phyloP scores from a whole-genome alignment of 1,284 basidiomycete genomes.

The Leccinum cinnamomeum region DNA sequence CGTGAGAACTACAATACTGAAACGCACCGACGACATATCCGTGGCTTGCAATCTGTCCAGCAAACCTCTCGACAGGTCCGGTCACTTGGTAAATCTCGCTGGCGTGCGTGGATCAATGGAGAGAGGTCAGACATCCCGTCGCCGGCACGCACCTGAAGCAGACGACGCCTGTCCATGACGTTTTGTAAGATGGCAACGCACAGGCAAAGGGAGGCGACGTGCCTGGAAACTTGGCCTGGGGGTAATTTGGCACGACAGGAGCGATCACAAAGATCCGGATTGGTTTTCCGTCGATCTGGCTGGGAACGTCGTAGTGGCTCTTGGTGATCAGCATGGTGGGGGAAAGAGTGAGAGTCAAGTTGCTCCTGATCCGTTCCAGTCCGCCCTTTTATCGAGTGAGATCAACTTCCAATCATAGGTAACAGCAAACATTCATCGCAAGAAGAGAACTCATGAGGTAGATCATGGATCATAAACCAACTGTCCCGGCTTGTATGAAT shows the following conservation, averaged over 20 bases:
- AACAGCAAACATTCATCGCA: not conserved
- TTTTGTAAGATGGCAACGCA: constrained; percentile 5
- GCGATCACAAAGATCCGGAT: constrained; percentile 80
- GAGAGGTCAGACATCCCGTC: not conserved
- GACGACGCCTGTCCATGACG: constrained; percentile 56
- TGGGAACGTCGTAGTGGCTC: constrained; percentile 73
- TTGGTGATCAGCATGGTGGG: constrained; percentile 78
- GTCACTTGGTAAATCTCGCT: constrained; percentile 89
- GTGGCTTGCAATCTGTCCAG: constrained; percentile 88
- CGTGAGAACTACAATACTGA: not conserved
- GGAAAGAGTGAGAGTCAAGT: not conserved
- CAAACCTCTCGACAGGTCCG: constrained; percentile 86
- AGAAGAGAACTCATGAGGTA: not conserved
- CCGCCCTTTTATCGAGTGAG: not conserved
- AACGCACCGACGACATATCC: constrained; percentile 73
- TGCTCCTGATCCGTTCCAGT: not conserved
- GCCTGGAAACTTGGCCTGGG: constrained; percentile 83
- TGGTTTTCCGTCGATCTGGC: constrained; percentile 64
- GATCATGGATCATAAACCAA: not conserved
- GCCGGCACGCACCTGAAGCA: constrained; percentile 63
- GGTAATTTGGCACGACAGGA: constrained; percentile 69
- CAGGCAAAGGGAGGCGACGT: not conserved
- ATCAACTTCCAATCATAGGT: not conserved
- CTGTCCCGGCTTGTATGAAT: not conserved
- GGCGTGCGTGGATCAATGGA: constrained; percentile 8